These are phyloP conservation scores for Pelargonium nanum DNA, from an alignment of 345 rosid species.

Conservation along the genomic window DNA sequence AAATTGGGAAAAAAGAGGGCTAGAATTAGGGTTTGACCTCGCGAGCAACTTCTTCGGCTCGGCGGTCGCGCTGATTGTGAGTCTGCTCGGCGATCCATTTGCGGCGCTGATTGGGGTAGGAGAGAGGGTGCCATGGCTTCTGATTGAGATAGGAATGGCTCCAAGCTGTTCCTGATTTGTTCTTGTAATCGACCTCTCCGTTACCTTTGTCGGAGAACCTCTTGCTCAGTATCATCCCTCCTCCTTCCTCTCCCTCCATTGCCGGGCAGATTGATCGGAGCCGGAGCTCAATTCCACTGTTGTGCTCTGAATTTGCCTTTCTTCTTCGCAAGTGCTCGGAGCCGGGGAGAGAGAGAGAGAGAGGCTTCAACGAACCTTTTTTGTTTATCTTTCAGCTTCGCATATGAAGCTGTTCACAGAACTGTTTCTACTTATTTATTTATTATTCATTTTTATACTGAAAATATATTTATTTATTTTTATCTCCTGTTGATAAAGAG, in stretches of 20 bases:
- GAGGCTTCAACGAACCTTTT: too few relatives aligned
- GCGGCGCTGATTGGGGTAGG: conserved; percentile 96
- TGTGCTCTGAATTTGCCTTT: too few relatives aligned
- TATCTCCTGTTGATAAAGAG: too few relatives aligned
- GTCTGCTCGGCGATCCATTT: conserved; percentile 99
- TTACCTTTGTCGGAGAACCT: conserved; percentile 44
- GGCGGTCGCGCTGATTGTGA: conserved; percentile 56
- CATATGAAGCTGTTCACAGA: too few relatives aligned
- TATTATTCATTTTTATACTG: too few relatives aligned
- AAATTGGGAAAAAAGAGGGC: not conserved
- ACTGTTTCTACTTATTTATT: too few relatives aligned
- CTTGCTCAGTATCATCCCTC: conserved; percentile 72
- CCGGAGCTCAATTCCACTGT: too few relatives aligned
- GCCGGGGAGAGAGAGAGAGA: too few relatives aligned
- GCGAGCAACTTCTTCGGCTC: conserved; percentile 77
- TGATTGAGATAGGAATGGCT: conserved; percentile 92
- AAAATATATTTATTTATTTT: too few relatives aligned
- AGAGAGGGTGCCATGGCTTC: conserved; percentile 99
- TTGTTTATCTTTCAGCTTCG: too few relatives aligned
- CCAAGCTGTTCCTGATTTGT: conserved; percentile 92
- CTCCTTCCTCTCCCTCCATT: conserved; percentile 83
- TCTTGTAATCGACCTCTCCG: conserved; percentile 85
- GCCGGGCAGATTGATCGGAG: not conserved
- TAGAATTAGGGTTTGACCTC: conserved; percentile 35
- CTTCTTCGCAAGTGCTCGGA: too few relatives aligned